Conservation (phyloP, 805 yeast species). For the Wickerhamomyces subpelliculosus region DNA sequence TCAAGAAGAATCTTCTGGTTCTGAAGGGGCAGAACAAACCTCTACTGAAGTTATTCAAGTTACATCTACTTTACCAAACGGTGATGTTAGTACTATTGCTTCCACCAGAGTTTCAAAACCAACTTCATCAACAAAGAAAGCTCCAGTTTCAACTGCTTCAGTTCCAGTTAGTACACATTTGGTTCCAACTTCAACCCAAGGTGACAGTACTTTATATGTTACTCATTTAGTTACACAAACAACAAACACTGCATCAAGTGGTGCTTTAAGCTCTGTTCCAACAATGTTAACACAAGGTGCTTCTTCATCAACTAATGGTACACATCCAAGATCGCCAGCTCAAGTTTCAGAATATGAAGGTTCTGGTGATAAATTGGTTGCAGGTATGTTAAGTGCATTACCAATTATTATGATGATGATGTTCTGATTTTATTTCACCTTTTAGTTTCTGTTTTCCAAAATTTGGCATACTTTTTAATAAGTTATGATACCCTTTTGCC, state of each 20-base stretch:
- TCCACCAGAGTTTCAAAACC: neutral
- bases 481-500: neutral
- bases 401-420: conserved; percentile 1
- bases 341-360: conserved; percentile 23
- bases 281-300: conserved; percentile 1
- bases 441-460: neutral
- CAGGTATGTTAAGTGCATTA: neutral
- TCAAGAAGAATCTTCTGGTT: neutral
- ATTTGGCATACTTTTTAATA: too few relatives aligned
- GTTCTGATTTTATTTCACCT: neutral
- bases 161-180: neutral
- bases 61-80: neutral
- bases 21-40: neutral
- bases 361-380: conserved; percentile 3
- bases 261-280: conserved; percentile 7
- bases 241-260: conserved; percentile 1
- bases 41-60: neutral
- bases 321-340: conserved; percentile 14
- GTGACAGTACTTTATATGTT: neutral
- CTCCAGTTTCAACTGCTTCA: neutral
- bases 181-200: neutral
- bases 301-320: too few relatives aligned
- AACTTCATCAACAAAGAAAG: neutral
- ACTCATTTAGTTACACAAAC: neutral
- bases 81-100: neutral